Evolutionary conservation across 1,284 basidiomycete genomes (phyloP).

Genomic region (Xerocomus cyaneibrunnescens): DNA sequence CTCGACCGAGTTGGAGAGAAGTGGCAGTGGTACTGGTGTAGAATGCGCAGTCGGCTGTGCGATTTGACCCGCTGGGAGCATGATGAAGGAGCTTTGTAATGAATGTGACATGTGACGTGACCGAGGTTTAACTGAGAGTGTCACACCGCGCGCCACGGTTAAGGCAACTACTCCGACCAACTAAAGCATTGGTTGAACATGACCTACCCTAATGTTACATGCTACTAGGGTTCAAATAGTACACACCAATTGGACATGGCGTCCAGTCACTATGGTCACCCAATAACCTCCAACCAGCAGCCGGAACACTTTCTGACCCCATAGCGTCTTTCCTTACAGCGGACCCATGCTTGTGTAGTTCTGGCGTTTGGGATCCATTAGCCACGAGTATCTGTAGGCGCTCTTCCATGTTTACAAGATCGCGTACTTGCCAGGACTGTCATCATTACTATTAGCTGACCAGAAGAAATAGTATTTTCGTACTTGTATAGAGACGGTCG

Average conservation of each 20-base stretch:
- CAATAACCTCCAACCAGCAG: constrained; percentile 53
- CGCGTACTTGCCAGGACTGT: constrained; percentile 49
- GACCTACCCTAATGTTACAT: constrained; percentile 1
- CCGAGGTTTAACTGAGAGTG: neutral
- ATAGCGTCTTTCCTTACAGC: neutral
- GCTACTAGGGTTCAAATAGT: constrained; percentile 14
- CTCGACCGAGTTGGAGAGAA: neutral
- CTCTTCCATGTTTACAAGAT: constrained; percentile 54
- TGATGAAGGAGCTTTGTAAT: constrained; percentile 21
- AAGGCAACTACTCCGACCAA: too few species aligned
- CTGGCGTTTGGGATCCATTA: constrained; percentile 7
- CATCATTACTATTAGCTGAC: constrained; percentile 5
- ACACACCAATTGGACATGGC: constrained; percentile 67
- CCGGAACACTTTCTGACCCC: constrained; percentile 1
- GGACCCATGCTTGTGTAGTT: neutral
- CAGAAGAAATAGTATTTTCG: neutral
- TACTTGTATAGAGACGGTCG: constrained; percentile 18
- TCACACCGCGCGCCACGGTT: too few species aligned
- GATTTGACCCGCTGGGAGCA: neutral
- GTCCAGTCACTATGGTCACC: constrained; percentile 49
- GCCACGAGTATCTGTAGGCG: constrained; percentile 46
- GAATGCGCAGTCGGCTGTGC: constrained; percentile 20
- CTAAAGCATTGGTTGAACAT: neutral
- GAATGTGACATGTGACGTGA: constrained; percentile 29
- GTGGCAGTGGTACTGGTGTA: constrained; percentile 5